Evolutionary conservation across 2,329 filamentous ascomycete genomes (phyloP).

Genomic region (Pseudogymnoascus sp.): DNA sequence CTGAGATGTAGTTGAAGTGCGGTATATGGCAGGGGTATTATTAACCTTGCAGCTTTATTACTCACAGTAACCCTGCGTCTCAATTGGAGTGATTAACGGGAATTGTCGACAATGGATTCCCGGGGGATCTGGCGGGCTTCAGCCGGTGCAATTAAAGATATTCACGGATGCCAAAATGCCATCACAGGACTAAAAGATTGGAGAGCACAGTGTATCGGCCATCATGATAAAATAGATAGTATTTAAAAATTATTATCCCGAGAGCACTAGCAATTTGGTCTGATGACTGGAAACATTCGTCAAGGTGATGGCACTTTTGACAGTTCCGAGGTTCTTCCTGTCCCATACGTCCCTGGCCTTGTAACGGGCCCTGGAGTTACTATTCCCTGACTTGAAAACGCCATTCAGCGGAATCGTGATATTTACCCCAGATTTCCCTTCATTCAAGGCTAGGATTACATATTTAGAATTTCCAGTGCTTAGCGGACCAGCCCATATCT

Average conservation of each 20-base stretch:
- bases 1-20: not conserved
- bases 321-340: constrained; percentile 9
- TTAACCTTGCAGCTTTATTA: not conserved
- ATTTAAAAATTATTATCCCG: not conserved
- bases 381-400: constrained; percentile 10
- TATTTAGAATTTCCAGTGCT: not conserved
- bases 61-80: not conserved
- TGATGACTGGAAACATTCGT: constrained; percentile 12
- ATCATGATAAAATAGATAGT: not conserved
- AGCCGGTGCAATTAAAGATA: not conserved
- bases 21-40: not conserved
- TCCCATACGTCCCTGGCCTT: constrained; percentile 16
- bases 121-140: not conserved
- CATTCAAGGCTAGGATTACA: constrained; percentile 16
- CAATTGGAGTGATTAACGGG: not conserved
- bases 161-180: not conserved
- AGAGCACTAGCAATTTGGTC: constrained; percentile 7
- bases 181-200: not conserved
- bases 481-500: constrained; percentile 24
- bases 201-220: not conserved
- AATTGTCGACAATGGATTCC: not conserved
- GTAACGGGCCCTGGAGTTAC: not conserved
- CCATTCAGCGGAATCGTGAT: constrained; percentile 12
- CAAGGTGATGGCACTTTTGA: constrained; percentile 6
- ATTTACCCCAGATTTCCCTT: constrained; percentile 7